phyloP scores from a whole-genome alignment of 2,329 filamentous ascomycete genomes.

The Phyllosticta capitalensis region DNA sequence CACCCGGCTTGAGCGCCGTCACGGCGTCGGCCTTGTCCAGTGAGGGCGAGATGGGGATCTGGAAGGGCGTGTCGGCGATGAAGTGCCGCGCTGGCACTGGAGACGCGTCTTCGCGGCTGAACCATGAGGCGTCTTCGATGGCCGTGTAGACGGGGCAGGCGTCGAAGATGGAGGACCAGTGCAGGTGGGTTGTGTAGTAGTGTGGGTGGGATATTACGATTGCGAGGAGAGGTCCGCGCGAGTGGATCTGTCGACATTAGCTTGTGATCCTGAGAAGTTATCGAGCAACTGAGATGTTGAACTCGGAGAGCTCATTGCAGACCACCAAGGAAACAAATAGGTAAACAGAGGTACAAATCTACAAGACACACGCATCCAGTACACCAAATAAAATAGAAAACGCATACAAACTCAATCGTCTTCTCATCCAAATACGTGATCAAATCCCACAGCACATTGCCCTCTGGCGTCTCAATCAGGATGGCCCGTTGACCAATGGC shows the following conservation, averaged over 20 bases:
- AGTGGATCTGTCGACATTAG: constrained; percentile 35
- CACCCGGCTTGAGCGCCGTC: constrained; percentile 59
- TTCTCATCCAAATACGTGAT: constrained; percentile 58
- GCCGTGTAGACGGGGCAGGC: constrained; percentile 60
- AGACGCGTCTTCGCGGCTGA: constrained; percentile 38
- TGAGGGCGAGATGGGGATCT: constrained; percentile 6
- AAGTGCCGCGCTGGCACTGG: constrained; percentile 26
- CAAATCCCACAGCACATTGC: constrained; percentile 75
- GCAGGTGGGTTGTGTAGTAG: constrained; percentile 67
- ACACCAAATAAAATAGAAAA: not conserved
- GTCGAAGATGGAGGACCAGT: constrained; percentile 59
- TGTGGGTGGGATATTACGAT: constrained; percentile 74
- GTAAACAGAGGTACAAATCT: not conserved
- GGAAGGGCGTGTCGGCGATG: constrained; percentile 12
- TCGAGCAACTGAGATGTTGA: not conserved
- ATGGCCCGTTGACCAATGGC: constrained; percentile 69
- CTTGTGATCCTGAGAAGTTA: not conserved
- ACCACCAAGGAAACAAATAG: too few species aligned
- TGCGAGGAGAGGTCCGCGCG: constrained; percentile 55
- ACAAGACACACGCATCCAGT: not conserved
- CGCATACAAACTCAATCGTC: constrained; percentile 44
- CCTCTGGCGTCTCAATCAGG: constrained; percentile 53
- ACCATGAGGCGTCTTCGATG: constrained; percentile 57
- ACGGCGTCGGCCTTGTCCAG: constrained; percentile 38
- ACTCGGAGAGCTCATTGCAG: constrained; percentile 1